Evolutionary conservation across 2,329 filamentous ascomycete species (phyloP), one percentile per base, ranked within the genome.

Genomic region (Fusarium sulawesiense): DNA sequence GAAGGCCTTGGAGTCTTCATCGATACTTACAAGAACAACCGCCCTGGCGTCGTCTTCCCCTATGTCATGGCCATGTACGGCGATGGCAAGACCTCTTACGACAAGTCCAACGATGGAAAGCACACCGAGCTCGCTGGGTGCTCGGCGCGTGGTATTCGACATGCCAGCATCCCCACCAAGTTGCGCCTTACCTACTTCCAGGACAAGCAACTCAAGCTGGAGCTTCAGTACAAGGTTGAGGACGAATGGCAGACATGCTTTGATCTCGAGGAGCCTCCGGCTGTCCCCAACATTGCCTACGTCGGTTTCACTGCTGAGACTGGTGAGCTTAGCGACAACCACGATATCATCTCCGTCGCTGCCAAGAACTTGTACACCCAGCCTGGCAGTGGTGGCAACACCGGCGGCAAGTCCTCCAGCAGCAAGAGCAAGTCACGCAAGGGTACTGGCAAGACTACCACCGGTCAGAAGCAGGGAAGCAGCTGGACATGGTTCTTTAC

Each of bases 21-120:
- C 83, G 96, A 99, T 80, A 99, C 96, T 46, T 99, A 99, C 87
- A 99, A 99, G 89, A 99, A 99, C 85, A 97, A 98, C 84, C 90
- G 96, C 16, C 95, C 96, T 1, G 96, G 96, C 45, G 92, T 93
- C 44, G 92, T 97, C 48, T 99, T 99, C 82, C 96, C 96, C 53
- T 98, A 97, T 78, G 92, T 99, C 76, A 98, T 98, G 94, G 95
- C 94, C 68, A 98, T 98, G 96, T 86, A 94, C 73, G 96, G 96
- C 64, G 96, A 99, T 79, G 95, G 96, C 67, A 85, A 93, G 78
- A 97, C 92, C 9, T 79, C 85, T 16, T 99, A 99, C 82, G 94
- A 98, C 84, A 94, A 98, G 84, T 90, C 91, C 75, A 94, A 94
- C 76, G 96, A 99, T 77, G 96, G 96, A 78, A 98, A 98, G 86